Evolutionary conservation across 129 eudicot genomes (phyloP), one percentile per base, ranked within the genome.

Genomic region (Ambrosia trifida): DNA sequence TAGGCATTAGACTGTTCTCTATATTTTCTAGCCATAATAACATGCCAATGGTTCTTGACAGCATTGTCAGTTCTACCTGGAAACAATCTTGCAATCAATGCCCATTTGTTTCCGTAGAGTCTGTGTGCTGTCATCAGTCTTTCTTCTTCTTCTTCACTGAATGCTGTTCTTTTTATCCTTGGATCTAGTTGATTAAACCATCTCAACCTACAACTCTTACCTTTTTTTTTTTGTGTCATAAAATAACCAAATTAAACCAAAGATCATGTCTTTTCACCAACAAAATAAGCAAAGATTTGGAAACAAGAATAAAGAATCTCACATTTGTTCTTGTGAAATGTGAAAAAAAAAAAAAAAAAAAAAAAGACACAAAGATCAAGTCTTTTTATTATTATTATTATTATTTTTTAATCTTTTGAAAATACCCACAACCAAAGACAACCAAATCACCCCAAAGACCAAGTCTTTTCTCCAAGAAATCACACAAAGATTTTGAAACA

Each of bases 151-250:
- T 91, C 97, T 62, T 85, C 91, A 11, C 77, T 83, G 72, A 91
- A 87, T 6, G 88, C 73, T 57, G 68, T 81, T 58, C 84, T 79
- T 78, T 87, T 87, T 49, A 91, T 87, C 46, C 80, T 87, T 59
- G 97, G 95, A 73, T 91, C 97, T 74, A 91, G 54, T 74, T 91
- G 97, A 62, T 91, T 91, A 16, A 83, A 91, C 97, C 97, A 91
- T 79, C 97, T 85, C 50, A 91, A 75, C 59, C 97, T 85, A 80
- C 97, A 91, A 74, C 97, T 91, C 65, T 91, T 91, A 44, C 97
- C 97, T 89, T 46, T 40, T 70, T 46, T 44, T 77, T 70, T 8
- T 14, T 14, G 16, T 19, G 24, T 9, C 36, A 67, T 10, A 50
- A 49, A 74, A 14, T 16, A 10, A 40, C 14, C 17, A 28, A 60